phyloP scores from a whole-genome alignment of 805 yeast species.

The Cyberlindnera maritima region DNA sequence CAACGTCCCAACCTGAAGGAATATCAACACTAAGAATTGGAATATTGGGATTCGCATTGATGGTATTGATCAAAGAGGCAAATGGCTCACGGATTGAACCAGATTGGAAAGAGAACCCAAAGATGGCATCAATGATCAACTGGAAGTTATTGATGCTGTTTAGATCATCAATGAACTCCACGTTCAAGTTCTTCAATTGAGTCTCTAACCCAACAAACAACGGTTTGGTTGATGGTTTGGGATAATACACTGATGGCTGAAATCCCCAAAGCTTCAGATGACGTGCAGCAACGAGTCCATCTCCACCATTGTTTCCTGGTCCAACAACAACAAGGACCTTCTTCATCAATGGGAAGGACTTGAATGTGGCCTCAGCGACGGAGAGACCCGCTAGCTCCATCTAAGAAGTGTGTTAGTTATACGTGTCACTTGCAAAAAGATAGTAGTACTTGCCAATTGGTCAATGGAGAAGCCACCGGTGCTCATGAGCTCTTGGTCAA shows the following conservation, averaged over 20 bases:
- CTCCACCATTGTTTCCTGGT: slow-evolving; percentile 94
- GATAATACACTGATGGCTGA: slow-evolving; percentile 74
- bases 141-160: slow-evolving; percentile 29
- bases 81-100: slow-evolving; percentile 78
- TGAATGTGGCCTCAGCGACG: slow-evolving; percentile 83
- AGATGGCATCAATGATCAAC: slow-evolving; percentile 72
- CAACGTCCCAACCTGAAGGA: slow-evolving; percentile 98
- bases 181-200: slow-evolving; percentile 65
- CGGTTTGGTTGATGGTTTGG: slow-evolving; percentile 58
- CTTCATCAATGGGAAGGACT: slow-evolving; percentile 51
- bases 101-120: slow-evolving; percentile 92
- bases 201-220: slow-evolving; percentile 58
- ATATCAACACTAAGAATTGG: slow-evolving; percentile 84
- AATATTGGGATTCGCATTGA: slow-evolving; percentile 34
- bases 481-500: slow-evolving; percentile 88
- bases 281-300: slow-evolving; percentile 93
- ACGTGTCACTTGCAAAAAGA: background rate
- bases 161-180: slow-evolving; percentile 50
- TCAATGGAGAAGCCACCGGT: slow-evolving; percentile 77
- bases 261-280: slow-evolving; percentile 82
- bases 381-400: slow-evolving; percentile 97
- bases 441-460: slow-evolving; percentile 47
- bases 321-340: slow-evolving; percentile 76
- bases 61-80: slow-evolving; percentile 40
- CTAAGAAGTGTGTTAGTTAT: slow-evolving; percentile 19